A percentile compares a stretch with the other conserved stretches of the same genome.
These are phyloP conservation scores for Stachybotrys elegans DNA, from an alignment of 2,329 filamentous ascomycete species.

Conservation along the genomic window DNA sequence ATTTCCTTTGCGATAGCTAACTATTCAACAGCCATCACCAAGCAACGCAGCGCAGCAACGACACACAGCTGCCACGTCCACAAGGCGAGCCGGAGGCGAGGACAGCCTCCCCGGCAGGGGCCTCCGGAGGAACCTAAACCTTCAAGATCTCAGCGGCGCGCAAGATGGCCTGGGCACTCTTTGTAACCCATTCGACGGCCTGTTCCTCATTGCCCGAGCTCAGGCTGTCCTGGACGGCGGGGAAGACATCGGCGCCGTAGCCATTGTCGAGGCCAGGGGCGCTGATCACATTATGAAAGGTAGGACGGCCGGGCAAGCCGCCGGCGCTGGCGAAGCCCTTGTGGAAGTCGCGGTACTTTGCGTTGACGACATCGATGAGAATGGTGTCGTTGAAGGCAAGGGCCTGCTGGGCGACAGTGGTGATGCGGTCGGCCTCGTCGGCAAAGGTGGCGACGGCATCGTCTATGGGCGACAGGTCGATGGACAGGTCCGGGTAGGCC, in stretches of 20 bases:
- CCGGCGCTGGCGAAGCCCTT: slow-evolving; percentile 3
- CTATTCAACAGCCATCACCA: too few species aligned
- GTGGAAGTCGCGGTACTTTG: slow-evolving; percentile 3
- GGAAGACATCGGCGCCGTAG: slow-evolving; percentile 13
- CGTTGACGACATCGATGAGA: slow-evolving; percentile 2
- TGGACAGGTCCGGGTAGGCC: background rate
- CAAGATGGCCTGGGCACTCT: slow-evolving; percentile 12
- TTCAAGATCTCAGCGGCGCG: slow-evolving; percentile 11
- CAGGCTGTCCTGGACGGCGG: slow-evolving; percentile 13
- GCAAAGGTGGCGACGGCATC: background rate
- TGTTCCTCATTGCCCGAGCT: slow-evolving; percentile 11
- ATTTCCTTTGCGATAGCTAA: too few species aligned
- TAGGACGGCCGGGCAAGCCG: background rate
- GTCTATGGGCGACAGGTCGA: slow-evolving; percentile 1
- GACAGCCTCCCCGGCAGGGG: too few species aligned
- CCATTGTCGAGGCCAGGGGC: slow-evolving; percentile 1
- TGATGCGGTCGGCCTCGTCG: background rate
- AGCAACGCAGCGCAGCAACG: too few species aligned
- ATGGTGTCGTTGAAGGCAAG: slow-evolving; percentile 1
- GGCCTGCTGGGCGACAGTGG: slow-evolving; percentile 1
- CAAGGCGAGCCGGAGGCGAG: too few species aligned
- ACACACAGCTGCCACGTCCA: too few species aligned
- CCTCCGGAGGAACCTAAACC: too few species aligned
- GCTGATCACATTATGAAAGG: slow-evolving; percentile 3
- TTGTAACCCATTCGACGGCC: slow-evolving; percentile 14